Evolutionary conservation across 768 basidiomycete species (phyloP).

Genomic region (Rossbeevera mucosa): DNA sequence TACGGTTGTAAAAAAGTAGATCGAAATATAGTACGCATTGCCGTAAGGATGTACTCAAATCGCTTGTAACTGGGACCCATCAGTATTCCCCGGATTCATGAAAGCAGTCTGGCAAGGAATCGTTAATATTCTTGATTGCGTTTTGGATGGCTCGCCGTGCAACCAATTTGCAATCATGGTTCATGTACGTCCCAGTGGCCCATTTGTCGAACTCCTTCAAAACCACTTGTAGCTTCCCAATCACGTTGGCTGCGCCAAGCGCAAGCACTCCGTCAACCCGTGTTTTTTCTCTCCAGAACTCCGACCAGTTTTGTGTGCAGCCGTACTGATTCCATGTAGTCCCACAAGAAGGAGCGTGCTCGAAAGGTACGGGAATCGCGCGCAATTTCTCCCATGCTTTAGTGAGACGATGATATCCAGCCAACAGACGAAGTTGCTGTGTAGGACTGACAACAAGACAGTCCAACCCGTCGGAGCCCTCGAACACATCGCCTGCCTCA

Average conservation of each 20-base stretch:
- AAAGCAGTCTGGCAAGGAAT: conserved; percentile 62
- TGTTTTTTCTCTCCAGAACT: conserved; percentile 78
- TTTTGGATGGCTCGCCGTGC: conserved; percentile 57
- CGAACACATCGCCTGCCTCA: conserved; percentile 31
- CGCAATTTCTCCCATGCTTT: conserved; percentile 64
- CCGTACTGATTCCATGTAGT: conserved; percentile 70
- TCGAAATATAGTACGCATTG: background rate
- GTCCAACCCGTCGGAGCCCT: conserved; percentile 36
- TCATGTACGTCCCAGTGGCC: conserved; percentile 75
- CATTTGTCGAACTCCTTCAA: conserved; percentile 66
- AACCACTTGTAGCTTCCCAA: conserved; percentile 59
- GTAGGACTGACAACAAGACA: conserved; percentile 49
- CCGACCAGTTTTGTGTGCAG: conserved; percentile 68
- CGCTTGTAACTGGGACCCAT: background rate
- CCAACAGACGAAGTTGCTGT: conserved; percentile 63
- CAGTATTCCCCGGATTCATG: conserved; percentile 32
- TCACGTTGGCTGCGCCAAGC: conserved; percentile 59
- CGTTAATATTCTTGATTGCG: conserved; percentile 51
- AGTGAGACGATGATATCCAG: conserved; percentile 67
- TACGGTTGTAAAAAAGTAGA: conserved; percentile 26
- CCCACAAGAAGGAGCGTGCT: conserved; percentile 58
- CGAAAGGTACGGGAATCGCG: conserved; percentile 52
- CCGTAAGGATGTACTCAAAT: background rate
- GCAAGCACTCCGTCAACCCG: conserved; percentile 55
- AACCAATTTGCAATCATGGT: conserved; percentile 61